Evolutionary conservation across 805 yeast species (phyloP), one percentile per base, ranked within the genome.

Genomic region (Cyberlindnera subsufficiens): DNA sequence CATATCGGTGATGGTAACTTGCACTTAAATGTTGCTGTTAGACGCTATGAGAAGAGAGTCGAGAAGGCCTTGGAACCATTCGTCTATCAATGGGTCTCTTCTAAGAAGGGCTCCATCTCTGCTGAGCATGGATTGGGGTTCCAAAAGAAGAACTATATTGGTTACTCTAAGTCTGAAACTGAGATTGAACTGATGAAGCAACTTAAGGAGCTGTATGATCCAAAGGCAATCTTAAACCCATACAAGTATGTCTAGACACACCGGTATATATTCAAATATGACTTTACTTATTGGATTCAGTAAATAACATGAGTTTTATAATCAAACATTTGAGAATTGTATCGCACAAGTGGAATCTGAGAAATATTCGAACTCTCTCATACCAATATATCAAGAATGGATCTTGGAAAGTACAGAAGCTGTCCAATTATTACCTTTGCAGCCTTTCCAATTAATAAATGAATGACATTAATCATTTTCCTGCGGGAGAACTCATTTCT

Each of bases 71-170:
- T 93, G 48, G 99, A 93, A 65, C 99, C 99, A 37, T 93, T 85
- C 66, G 93, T 93, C 27, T 93, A 89, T 61, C 96, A 93, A 68
- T 90, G 90, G 84, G 85, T 93, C 42, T 59, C 67, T 5, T 55
- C 63, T 58, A 75, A 65, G 55, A 68, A 80, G 30, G 99, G 99
- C 18, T 90, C 98, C 1, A 83, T 93, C 42, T 84, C 95, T 45
- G 99, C 99, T 22, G 99, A 93, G 65, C 99, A 93, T 63, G 99
- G 99, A 14, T 72, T 93, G 44, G 99, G 99, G 0, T 87, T 93
- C 77, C 97, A 91, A 59, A 93, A 93, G 82, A 88, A 84, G 55
- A 85, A 86, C 59, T 93, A 86, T 62, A 75, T 91, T 52, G 82
- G 82, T 9, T 93, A 91, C 68, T 76, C 95, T 40, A 93, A 90